Conservation (phyloP, 1,139 yeast genomes). For the Meyerozyma smithsonii region DNA sequence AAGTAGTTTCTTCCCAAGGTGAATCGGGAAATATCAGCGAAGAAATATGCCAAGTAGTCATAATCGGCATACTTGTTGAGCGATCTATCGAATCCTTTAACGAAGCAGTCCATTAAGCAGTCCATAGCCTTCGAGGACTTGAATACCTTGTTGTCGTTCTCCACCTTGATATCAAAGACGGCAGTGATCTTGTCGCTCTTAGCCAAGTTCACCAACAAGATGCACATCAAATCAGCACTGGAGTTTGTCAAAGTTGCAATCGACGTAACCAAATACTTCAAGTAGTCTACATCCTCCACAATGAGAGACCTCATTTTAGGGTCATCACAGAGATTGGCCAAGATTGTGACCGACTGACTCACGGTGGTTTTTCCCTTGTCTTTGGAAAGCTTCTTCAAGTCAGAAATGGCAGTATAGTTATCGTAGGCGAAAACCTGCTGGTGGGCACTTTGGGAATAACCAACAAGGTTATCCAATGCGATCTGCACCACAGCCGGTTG, state of each 20-base stretch:
- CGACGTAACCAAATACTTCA: constrained; percentile 49
- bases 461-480: constrained; percentile 81
- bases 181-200: constrained; percentile 63
- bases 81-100: constrained; percentile 71
- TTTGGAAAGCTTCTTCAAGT: constrained; percentile 56
- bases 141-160: constrained; percentile 36
- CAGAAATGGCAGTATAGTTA: constrained; percentile 67
- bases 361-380: constrained; percentile 53
- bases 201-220: constrained; percentile 78
- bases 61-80: constrained; percentile 69
- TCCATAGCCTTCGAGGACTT: constrained; percentile 63
- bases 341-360: constrained; percentile 68
- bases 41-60: constrained; percentile 83
- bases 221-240: constrained; percentile 80
- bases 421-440: constrained; percentile 65
- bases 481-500: constrained; percentile 80
- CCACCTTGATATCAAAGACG: constrained; percentile 47
- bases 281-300: constrained; percentile 58
- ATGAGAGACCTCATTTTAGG: constrained; percentile 56
- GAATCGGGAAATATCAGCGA: constrained; percentile 81
- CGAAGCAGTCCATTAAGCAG: constrained; percentile 86
- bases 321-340: constrained; percentile 81
- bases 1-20: constrained; percentile 72
- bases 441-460: constrained; percentile 69
- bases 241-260: constrained; percentile 54